Conservation (phyloP, 2,329 filamentous ascomycete species). For the Aspergillus transmontanensis region DNA sequence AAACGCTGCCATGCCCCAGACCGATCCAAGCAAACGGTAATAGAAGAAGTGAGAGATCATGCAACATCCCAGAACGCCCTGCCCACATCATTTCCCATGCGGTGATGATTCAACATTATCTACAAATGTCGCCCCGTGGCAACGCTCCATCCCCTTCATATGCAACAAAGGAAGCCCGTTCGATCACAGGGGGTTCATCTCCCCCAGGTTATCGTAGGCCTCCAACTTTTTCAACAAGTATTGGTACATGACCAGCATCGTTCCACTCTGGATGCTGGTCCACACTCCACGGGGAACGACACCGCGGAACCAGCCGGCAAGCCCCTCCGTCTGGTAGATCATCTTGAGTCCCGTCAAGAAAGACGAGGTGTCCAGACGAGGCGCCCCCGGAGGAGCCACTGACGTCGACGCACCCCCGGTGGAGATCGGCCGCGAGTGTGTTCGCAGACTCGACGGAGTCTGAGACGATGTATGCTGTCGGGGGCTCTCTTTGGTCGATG, state of each 20-base stretch:
- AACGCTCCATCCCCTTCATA: not conserved
- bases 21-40: constrained; percentile 11
- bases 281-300: constrained; percentile 91
- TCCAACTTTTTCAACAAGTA: constrained; percentile 79
- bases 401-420: constrained; percentile 88
- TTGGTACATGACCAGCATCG: constrained; percentile 96
- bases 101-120: constrained; percentile 8
- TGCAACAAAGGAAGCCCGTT: not conserved
- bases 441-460: constrained; percentile 37
- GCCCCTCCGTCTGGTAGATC: constrained; percentile 87
- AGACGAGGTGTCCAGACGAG: constrained; percentile 84
- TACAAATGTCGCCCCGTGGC: constrained; percentile 6
- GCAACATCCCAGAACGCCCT: constrained; percentile 18
- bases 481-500: constrained; percentile 31
- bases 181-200: constrained; percentile 22
- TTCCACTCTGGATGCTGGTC: constrained; percentile 96
- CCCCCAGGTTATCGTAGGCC: constrained; percentile 40
- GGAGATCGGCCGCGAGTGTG: constrained; percentile 74
- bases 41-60: constrained; percentile 16
- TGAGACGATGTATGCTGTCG: constrained; percentile 30
- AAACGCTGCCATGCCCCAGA: constrained; percentile 12
- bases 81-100: constrained; percentile 28
- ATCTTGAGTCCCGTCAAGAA: constrained; percentile 80
- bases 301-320: constrained; percentile 89
- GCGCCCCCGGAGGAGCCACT: constrained; percentile 74